Conservation (phyloP, 257 asterid genomes). For the Paraleonurus japonicus region DNA sequence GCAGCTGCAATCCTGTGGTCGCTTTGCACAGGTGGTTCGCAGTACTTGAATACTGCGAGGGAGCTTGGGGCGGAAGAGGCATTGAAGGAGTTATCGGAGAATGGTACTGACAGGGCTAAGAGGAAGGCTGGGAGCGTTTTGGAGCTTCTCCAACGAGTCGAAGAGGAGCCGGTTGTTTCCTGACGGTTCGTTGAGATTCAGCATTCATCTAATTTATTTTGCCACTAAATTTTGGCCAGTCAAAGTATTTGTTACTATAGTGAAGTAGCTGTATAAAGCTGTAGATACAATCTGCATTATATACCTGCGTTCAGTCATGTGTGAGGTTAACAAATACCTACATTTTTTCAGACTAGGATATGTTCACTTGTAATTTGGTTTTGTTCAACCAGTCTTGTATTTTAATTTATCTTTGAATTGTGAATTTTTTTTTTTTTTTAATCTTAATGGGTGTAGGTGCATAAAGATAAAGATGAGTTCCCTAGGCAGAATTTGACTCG, state of each 20-base stretch:
- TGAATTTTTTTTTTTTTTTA: no score
- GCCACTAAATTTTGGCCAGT: background rate
- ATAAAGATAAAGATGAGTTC: no score
- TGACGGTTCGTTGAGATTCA: conserved; percentile 30
- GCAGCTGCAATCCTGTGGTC: conserved; percentile 87
- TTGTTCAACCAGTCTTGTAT: no score
- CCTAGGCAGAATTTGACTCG: no score
- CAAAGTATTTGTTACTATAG: background rate
- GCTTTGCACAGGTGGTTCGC: conserved; percentile 58
- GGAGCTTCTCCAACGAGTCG: conserved; percentile 70
- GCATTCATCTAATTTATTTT: conserved; percentile 6
- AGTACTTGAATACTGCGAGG: conserved; percentile 47
- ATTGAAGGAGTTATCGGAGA: conserved; percentile 72
- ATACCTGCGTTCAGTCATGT: background rate
- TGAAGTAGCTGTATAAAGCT: conserved; percentile 12
- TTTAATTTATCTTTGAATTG: no score
- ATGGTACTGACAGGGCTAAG: conserved; percentile 91
- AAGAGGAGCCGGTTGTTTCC: conserved; percentile 37
- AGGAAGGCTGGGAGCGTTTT: conserved; percentile 76
- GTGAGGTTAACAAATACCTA: no score
- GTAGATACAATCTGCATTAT: conserved; percentile 6
- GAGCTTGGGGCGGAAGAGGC: conserved; percentile 87
- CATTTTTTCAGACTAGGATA: no score
- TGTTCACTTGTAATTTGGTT: no score
- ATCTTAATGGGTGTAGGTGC: background rate